Percentiles rank a stretch among this genome's conserved stretches.
These are phyloP conservation scores for Ophiobolus disseminans DNA, from an alignment of 2,329 filamentous ascomycete species.

Conservation along the genomic window DNA sequence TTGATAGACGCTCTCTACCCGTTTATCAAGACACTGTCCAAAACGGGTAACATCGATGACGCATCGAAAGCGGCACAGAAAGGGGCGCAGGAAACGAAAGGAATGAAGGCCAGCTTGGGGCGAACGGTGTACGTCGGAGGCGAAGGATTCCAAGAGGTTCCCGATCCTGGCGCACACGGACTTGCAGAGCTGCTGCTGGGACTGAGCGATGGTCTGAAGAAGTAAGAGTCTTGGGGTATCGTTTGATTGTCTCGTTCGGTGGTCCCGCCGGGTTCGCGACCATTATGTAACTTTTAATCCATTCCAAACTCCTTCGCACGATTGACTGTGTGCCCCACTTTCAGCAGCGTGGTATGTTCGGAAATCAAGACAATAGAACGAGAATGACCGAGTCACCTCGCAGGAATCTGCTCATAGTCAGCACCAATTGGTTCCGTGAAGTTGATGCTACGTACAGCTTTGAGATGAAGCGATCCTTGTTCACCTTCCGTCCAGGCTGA, in stretches of 20 bases:
- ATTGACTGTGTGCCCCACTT: slow-evolving; percentile 6
- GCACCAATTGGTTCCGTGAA: slow-evolving; percentile 1
- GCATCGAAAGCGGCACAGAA: slow-evolving; percentile 78
- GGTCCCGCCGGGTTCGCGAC: slow-evolving; percentile 30
- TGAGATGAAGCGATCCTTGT: slow-evolving; percentile 98
- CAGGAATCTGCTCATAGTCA: slow-evolving; percentile 69
- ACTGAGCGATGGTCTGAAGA: slow-evolving; percentile 64
- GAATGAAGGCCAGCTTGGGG: slow-evolving; percentile 89
- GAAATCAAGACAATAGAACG: slow-evolving; percentile 75
- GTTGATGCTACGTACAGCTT: slow-evolving; percentile 75
- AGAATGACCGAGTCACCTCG: slow-evolving; percentile 88
- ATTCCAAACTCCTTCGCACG: slow-evolving; percentile 31
- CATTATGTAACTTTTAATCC: slow-evolving; percentile 45
- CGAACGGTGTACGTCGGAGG: slow-evolving; percentile 81
- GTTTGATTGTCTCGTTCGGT: slow-evolving; percentile 39
- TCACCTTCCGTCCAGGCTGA: slow-evolving; percentile 88
- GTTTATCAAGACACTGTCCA: slow-evolving; percentile 76
- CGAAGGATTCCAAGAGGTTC: slow-evolving; percentile 73
- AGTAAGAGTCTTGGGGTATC: slow-evolving; percentile 37
- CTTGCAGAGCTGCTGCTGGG: slow-evolving; percentile 84
- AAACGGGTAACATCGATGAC: slow-evolving; percentile 70
- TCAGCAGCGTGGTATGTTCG: slow-evolving; percentile 2
- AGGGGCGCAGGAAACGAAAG: slow-evolving; percentile 84
- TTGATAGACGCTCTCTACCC: slow-evolving; percentile 88
- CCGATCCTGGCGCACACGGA: slow-evolving; percentile 78